Conservation (phyloP, 2,329 filamentous ascomycete species). For the Nothopassalora personata region DNA sequence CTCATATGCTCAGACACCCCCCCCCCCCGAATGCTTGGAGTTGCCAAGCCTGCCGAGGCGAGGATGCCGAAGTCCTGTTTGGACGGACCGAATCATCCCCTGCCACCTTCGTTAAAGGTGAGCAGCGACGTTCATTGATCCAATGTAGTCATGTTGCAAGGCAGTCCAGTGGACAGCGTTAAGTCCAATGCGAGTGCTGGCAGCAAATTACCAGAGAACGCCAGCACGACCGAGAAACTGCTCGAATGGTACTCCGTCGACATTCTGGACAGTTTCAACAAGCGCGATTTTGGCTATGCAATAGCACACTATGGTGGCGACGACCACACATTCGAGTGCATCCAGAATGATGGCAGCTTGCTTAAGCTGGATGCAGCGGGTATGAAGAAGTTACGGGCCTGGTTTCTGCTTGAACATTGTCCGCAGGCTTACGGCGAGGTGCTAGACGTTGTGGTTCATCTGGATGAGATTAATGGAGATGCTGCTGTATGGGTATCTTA, state of each 20-base stretch:
- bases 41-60: not conserved
- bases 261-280: not conserved
- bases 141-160: not conserved
- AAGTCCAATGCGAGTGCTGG: not conserved
- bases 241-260: constrained; percentile 6
- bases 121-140: not conserved
- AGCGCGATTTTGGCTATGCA: not conserved
- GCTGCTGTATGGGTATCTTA: not conserved
- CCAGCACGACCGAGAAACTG: not conserved
- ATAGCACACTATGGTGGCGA: not conserved
- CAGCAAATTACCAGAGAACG: not conserved
- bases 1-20: not conserved
- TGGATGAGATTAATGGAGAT: not conserved
- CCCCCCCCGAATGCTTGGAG: not conserved
- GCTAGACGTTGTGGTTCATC: not conserved
- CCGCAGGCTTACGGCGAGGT: not conserved
- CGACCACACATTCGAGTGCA: not conserved
- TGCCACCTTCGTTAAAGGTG: not conserved
- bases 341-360: not conserved
- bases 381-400: not conserved
- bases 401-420: not conserved
- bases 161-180: not conserved
- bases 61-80: not conserved
- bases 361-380: not conserved
- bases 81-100: not conserved